Base-by-base conservation (phyloP, 164 flowering plant species). In the Berberis vulgaris region DNA sequence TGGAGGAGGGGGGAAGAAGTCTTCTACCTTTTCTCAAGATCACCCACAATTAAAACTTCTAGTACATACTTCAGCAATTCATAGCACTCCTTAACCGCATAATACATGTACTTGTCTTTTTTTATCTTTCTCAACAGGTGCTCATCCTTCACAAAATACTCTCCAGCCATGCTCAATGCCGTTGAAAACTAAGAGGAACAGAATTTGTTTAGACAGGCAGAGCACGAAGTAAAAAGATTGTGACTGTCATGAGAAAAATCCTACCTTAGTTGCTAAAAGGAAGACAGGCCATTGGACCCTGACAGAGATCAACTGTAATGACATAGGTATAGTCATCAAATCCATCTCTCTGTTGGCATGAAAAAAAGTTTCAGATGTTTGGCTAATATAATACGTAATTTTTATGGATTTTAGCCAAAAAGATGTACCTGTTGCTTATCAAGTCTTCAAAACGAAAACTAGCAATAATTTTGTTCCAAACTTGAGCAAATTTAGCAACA, bases 401-500 rank as follows among this genome's bases (percentile, higher is more conserved):
- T 26, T 26, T 26, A 26, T 26, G 26, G 26, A 54, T 46, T 2
- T 57, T 47, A 49, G 39, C 39, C 57, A 60, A 8, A 59, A 66
- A 61, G 53, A 45, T 45, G 39, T 64, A 88, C 98, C 89, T 85
- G 81, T 90, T 87, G 79, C 84, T 90, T 79, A 94, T 86, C 73
- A 94, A 75, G 76, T 94, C 99, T 69, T 94, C 99, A 9, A 69
- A 72, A 38, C 99, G 91, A 49, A 88, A 81, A 67, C 80, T 84
- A 41, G 54, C 74, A 58, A 94, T 82, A 49, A 94, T 85, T 74
- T 89, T 84, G 75, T 94, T 94, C 99, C 99, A 94, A 4, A 89
- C 83, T 5, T 77, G 71, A 64, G 81, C 84, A 78, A 93, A 93
- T 76, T 81, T 88, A 11, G 81, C 80, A 68, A 73, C 54, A 55